Conservation (phyloP, 768 basidiomycete genomes). For the Lactarius trivialis region DNA sequence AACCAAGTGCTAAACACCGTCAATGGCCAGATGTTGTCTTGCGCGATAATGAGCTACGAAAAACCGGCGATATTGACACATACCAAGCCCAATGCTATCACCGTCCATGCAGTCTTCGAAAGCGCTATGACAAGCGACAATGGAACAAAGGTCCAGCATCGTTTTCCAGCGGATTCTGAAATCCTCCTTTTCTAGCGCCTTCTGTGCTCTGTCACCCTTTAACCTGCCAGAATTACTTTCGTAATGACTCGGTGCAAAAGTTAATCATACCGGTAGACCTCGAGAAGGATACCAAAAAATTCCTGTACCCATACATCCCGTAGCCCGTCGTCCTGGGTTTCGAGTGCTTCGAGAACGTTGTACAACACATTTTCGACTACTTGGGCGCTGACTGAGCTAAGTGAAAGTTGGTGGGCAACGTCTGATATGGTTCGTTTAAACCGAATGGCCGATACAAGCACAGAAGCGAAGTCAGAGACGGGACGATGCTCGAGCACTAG, state of each 20-base stretch:
- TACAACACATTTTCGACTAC: slow-evolving; percentile 44
- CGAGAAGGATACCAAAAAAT: slow-evolving; percentile 43
- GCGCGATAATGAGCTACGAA: slow-evolving; percentile 9
- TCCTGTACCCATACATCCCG: slow-evolving; percentile 42
- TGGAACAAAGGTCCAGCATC: slow-evolving; percentile 61
- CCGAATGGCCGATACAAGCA: slow-evolving; percentile 39
- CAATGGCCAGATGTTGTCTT: slow-evolving; percentile 71
- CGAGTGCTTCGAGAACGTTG: slow-evolving; percentile 42
- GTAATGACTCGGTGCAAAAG: background rate
- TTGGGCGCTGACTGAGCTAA: slow-evolving; percentile 35
- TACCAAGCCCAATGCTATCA: slow-evolving; percentile 59
- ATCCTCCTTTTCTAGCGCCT: slow-evolving; percentile 35
- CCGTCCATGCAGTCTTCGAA: slow-evolving; percentile 63
- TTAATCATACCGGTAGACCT: slow-evolving; percentile 32
- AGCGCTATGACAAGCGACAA: slow-evolving; percentile 52
- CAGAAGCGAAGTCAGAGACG: slow-evolving; percentile 18
- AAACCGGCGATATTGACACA: slow-evolving; percentile 3
- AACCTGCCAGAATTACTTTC: slow-evolving; percentile 27
- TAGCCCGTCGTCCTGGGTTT: slow-evolving; percentile 36
- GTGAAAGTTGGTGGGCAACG: slow-evolving; percentile 49
- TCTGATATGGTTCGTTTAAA: slow-evolving; percentile 52
- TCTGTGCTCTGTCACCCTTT: slow-evolving; percentile 27
- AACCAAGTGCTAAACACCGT: slow-evolving; percentile 57
- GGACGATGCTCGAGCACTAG: slow-evolving; percentile 16
- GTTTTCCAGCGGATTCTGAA: slow-evolving; percentile 48